phyloP scores from a whole-genome alignment of 2,329 filamentous ascomycete genomes.

The Ophiostoma ulmi region DNA sequence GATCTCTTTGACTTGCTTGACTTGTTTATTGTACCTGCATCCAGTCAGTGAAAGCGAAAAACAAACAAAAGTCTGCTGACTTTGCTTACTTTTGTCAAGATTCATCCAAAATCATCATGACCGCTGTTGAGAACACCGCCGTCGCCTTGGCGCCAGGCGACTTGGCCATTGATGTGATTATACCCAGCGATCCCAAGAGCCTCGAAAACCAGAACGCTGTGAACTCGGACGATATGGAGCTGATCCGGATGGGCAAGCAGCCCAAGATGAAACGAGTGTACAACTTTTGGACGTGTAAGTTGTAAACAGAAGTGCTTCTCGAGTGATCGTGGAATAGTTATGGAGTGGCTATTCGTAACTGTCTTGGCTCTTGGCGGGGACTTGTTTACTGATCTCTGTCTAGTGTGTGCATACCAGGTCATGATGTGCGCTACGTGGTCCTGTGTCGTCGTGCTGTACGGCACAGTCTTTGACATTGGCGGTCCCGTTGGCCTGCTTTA shows the following conservation, averaged over 20 bases:
- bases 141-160: background rate
- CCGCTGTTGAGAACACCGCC: background rate
- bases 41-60: background rate
- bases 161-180: background rate
- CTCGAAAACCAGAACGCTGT: background rate
- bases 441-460: constrained; percentile 9
- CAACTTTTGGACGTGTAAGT: constrained; percentile 6
- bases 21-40: background rate
- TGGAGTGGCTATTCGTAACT: too few species aligned
- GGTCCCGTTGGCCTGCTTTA: background rate
- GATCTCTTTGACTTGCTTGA: background rate
- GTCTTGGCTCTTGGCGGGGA: too few species aligned
- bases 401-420: constrained; percentile 10
- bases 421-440: constrained; percentile 10
- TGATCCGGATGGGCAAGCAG: constrained; percentile 10
- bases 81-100: background rate
- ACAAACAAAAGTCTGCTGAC: background rate
- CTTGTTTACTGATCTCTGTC: background rate
- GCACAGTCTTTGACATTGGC: constrained; percentile 8
- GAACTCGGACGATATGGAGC: background rate
- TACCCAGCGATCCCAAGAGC: background rate
- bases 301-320: background rate
- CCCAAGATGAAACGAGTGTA: constrained; percentile 12
- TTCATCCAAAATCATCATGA: background rate
- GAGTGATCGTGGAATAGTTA: background rate